Percentiles rank a stretch among this genome's conserved stretches.
phyloP scores from a whole-genome alignment of 176 grass and related monocot species.

The Puya raimondii region DNA sequence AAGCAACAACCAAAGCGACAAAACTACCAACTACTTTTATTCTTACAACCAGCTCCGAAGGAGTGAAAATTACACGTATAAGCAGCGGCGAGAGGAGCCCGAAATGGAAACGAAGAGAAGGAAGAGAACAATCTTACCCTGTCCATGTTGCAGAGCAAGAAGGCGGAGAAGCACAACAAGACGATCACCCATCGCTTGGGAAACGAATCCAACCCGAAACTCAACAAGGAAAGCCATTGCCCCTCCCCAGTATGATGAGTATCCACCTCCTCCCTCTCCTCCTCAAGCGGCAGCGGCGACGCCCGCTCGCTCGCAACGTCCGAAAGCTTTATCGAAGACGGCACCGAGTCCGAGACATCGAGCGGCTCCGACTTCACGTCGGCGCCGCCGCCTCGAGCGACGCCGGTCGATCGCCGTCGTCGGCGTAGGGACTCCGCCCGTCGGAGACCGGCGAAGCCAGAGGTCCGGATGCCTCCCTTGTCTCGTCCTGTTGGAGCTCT shows the following conservation, averaged over 20 bases:
- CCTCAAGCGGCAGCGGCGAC: background rate
- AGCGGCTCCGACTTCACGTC: constrained; percentile 22
- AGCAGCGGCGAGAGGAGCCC: background rate
- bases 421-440: background rate
- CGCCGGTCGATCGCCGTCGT: no score
- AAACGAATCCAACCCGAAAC: constrained; percentile 23
- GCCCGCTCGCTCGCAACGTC: background rate
- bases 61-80: background rate
- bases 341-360: background rate
- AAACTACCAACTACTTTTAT: no score
- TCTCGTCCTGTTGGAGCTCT: background rate
- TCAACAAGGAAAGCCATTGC: background rate
- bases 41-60: no score
- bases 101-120: background rate
- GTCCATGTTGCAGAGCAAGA: constrained; percentile 97
- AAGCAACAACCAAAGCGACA: no score
- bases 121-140: constrained; percentile 34
- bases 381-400: constrained; percentile 14
- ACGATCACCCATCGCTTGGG: constrained; percentile 85
- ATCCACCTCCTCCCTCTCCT: constrained; percentile 9
- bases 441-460: background rate
- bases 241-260: background rate
- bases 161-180: constrained; percentile 90
- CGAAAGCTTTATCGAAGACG: background rate
- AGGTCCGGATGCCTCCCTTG: background rate